phyloP scores from a whole-genome alignment of 2,329 filamentous ascomycete genomes.

The Sporothrix brasiliensis region DNA sequence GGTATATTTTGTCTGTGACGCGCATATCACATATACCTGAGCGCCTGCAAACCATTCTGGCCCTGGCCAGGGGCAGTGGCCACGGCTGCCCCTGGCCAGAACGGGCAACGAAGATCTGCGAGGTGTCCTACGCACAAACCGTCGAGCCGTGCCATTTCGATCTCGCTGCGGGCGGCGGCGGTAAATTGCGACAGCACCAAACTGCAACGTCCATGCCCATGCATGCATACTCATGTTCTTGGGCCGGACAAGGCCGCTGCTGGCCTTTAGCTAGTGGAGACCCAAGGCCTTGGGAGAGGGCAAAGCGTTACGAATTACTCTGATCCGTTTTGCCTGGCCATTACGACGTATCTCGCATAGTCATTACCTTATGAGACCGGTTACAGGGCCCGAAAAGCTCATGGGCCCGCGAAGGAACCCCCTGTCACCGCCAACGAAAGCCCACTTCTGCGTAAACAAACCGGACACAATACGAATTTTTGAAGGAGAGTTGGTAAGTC shows the following conservation, averaged over 20 bases:
- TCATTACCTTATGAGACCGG: slow-evolving; percentile 1
- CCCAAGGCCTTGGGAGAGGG: neutral
- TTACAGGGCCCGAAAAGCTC: neutral
- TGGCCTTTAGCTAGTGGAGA: neutral
- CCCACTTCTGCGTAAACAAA: slow-evolving; percentile 30
- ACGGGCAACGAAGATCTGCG: slow-evolving; percentile 28
- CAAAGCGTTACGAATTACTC: neutral
- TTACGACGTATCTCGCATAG: slow-evolving; percentile 6
- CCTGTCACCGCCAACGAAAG: neutral
- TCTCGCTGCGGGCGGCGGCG: slow-evolving; percentile 10
- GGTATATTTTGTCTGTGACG: slow-evolving; percentile 14
- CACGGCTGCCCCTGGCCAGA: slow-evolving; percentile 5
- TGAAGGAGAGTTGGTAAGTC: neutral
- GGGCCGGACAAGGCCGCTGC: neutral
- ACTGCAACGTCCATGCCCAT: neutral
- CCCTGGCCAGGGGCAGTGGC: neutral
- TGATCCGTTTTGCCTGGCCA: slow-evolving; percentile 5
- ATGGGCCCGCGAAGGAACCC: neutral
- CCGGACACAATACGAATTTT: slow-evolving; percentile 19
- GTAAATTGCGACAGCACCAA: slow-evolving; percentile 19
- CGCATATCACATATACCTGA: slow-evolving; percentile 6
- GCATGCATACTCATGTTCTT: slow-evolving; percentile 15
- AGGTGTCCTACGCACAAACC: neutral
- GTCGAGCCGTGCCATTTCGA: neutral
- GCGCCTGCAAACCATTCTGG: slow-evolving; percentile 8